Percentiles rank a stretch among this genome's conserved stretches.
Evolutionary conservation across 176 grass and related monocot species (phyloP).

Genomic region (Panicum miliaceum): DNA sequence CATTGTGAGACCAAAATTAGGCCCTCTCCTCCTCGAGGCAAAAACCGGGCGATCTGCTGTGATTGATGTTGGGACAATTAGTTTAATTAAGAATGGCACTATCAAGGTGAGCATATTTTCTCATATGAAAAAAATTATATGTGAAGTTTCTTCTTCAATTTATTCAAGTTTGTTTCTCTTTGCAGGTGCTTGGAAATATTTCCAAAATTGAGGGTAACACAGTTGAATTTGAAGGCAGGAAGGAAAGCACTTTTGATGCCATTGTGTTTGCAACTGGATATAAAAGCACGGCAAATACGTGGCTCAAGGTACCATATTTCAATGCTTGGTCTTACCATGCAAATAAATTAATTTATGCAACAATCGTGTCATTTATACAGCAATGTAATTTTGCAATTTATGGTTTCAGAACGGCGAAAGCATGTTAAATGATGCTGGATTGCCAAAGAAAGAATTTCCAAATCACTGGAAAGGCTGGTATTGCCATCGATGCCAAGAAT

Average conservation of each 20-base stretch:
- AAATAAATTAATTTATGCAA: background rate
- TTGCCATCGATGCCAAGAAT: conserved; percentile 42
- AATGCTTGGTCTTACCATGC: background rate
- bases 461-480: conserved; percentile 45
- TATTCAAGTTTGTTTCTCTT: background rate
- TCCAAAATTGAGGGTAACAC: conserved; percentile 32
- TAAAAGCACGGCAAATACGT: conserved; percentile 31
- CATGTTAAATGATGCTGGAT: conserved; percentile 19
- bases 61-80: conserved; percentile 43
- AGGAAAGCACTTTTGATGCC: conserved; percentile 25
- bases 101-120: conserved; percentile 35
- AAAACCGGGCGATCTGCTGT: conserved; percentile 27
- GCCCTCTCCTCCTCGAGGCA: conserved; percentile 42
- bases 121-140: background rate
- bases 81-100: conserved; percentile 48
- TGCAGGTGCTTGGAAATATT: background rate
- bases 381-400: background rate
- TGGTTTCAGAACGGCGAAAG: background rate
- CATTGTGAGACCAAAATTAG: conserved; percentile 45
- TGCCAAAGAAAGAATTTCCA: conserved; percentile 6
- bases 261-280: conserved; percentile 65
- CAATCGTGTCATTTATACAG: background rate
- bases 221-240: conserved; percentile 28
- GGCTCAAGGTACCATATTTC: conserved; percentile 51
- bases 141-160: background rate